phyloP scores from a whole-genome alignment of 805 yeast species.

The Saccharomycodes ludwigii region DNA sequence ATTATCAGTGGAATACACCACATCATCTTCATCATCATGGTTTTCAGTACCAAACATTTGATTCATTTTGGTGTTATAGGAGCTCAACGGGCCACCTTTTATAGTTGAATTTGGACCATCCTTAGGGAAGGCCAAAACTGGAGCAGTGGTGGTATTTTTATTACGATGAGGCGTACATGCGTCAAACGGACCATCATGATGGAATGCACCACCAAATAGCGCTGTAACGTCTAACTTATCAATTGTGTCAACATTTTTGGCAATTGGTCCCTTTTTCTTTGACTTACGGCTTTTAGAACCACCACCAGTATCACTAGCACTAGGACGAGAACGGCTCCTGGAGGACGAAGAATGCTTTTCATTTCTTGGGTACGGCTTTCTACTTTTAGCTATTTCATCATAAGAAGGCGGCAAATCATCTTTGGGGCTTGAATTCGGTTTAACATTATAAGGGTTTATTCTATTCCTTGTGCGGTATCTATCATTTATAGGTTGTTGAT shows the following conservation, averaged over 20 bases:
- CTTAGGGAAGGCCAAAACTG: conserved; percentile 88
- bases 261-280: conserved; percentile 16
- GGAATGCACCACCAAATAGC: conserved; percentile 86
- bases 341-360: conserved; percentile 29
- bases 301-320: conserved; percentile 9
- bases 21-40: conserved; percentile 37
- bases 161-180: conserved; percentile 97
- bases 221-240: conserved; percentile 96
- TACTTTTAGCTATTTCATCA: conserved; percentile 47
- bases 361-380: conserved; percentile 35
- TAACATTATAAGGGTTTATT: neutral
- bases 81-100: conserved; percentile 29
- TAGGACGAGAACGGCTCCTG: conserved; percentile 6
- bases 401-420: conserved; percentile 48
- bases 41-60: conserved; percentile 60
- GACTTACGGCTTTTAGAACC: conserved; percentile 9
- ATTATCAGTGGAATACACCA: conserved; percentile 15
- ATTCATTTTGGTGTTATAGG: conserved; percentile 54
- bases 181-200: conserved; percentile 98
- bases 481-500: conserved; percentile 11
- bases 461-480: conserved; percentile 9
- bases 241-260: conserved; percentile 80
- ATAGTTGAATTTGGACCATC: conserved; percentile 90
- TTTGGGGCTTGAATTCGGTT: neutral
- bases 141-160: conserved; percentile 63